Conservation (phyloP, 2,329 filamentous ascomycete species). For the Monosporascus ibericus region DNA sequence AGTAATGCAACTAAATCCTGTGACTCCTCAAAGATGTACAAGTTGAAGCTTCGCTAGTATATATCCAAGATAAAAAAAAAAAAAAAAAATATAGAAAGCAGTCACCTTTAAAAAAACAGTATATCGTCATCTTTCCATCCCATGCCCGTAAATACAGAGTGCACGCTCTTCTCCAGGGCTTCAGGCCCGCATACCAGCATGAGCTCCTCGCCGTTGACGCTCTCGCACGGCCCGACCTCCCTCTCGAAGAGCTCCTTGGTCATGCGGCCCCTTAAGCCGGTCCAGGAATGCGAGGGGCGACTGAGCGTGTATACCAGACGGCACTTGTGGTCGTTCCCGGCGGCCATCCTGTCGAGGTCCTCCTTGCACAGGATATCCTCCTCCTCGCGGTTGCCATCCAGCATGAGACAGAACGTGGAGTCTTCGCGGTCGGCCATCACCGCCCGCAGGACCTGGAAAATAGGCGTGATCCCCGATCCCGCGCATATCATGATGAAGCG, state of each 20-base stretch:
- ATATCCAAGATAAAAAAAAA: neutral
- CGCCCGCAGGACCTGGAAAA: slow-evolving; percentile 75
- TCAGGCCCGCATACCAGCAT: slow-evolving; percentile 76
- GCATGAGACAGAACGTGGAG: slow-evolving; percentile 60
- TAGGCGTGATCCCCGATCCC: slow-evolving; percentile 87
- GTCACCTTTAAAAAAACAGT: slow-evolving; percentile 58
- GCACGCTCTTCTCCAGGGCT: slow-evolving; percentile 62
- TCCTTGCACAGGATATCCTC: slow-evolving; percentile 76
- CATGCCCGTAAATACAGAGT: slow-evolving; percentile 39
- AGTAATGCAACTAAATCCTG: neutral
- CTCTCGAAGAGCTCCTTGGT: slow-evolving; percentile 54
- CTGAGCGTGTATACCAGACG: slow-evolving; percentile 66
- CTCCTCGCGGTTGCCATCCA: slow-evolving; percentile 71
- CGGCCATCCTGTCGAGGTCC: slow-evolving; percentile 62
- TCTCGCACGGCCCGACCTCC: slow-evolving; percentile 41
- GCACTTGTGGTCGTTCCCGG: slow-evolving; percentile 48
- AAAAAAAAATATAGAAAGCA: neutral
- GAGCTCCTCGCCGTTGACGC: slow-evolving; percentile 44
- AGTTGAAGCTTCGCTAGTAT: neutral
- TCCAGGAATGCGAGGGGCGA: slow-evolving; percentile 58
- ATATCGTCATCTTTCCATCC: slow-evolving; percentile 70
- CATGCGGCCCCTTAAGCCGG: slow-evolving; percentile 62
- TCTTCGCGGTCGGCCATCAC: slow-evolving; percentile 61
- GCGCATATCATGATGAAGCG: slow-evolving; percentile 82
- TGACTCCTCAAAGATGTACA: neutral